A percentile compares a stretch with the other conserved stretches of the same genome.
Evolutionary conservation across 1,284 basidiomycete species (phyloP).

Genomic region (Cryptococcus jaspeensis): DNA sequence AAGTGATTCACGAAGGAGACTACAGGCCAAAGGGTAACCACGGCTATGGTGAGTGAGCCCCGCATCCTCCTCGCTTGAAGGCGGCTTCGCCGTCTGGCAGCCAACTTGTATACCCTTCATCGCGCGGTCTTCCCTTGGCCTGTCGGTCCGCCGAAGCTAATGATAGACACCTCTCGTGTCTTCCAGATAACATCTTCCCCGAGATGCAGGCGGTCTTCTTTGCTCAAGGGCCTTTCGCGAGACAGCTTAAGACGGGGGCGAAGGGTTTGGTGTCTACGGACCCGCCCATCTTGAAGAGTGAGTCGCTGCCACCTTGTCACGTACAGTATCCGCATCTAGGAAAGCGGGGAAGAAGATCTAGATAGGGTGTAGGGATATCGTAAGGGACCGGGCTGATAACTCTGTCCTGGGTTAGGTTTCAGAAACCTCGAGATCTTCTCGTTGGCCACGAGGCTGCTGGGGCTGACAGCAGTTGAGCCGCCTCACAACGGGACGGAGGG

Average conservation of each 20-base stretch:
- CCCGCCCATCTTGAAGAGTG: slow-evolving; percentile 66
- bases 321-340: neutral
- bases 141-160: no score
- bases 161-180: no score
- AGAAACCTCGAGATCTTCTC: slow-evolving; percentile 81
- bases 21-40: slow-evolving; percentile 62
- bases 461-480: slow-evolving; percentile 61
- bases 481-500: slow-evolving; percentile 68
- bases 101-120: no score
- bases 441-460: slow-evolving; percentile 71
- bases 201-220: slow-evolving; percentile 89
- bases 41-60: slow-evolving; percentile 59
- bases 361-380: no score
- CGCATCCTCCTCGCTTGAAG: no score
- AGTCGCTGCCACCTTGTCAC: slow-evolving; percentile 7
- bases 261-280: slow-evolving; percentile 51
- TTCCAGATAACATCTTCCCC: slow-evolving; percentile 65
- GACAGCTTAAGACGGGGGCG: slow-evolving; percentile 59
- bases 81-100: no score
- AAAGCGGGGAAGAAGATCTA: neutral
- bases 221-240: slow-evolving; percentile 79
- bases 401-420: slow-evolving; percentile 58
- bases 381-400: neutral
- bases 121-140: no score
- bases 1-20: slow-evolving; percentile 58